phyloP scores from a whole-genome alignment of 371 early-diverging fungal species.

The Nematocida ironsii region DNA sequence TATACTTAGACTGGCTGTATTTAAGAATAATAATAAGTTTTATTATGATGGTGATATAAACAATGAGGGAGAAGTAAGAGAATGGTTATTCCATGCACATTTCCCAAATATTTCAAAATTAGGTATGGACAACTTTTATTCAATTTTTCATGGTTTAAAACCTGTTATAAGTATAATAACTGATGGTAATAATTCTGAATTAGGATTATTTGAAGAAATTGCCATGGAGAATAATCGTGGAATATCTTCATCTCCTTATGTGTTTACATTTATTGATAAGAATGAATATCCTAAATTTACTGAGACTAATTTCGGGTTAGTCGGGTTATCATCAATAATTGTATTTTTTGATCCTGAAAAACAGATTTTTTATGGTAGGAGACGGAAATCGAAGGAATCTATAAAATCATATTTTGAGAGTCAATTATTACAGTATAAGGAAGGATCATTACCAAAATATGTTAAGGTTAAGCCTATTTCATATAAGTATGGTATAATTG shows the following conservation, averaged over 20 bases:
- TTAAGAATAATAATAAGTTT: constrained; percentile 69
- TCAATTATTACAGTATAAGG: constrained; percentile 32
- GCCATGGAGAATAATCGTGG: constrained; percentile 66
- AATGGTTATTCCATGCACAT: constrained; percentile 71
- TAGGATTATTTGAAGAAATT: constrained; percentile 65
- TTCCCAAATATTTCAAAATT: constrained; percentile 70
- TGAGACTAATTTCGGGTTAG: constrained; percentile 61
- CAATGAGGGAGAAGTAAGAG: constrained; percentile 64
- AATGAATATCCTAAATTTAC: constrained; percentile 68
- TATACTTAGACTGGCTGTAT: constrained; percentile 67
- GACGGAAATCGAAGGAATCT: constrained; percentile 42
- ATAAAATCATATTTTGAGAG: constrained; percentile 40
- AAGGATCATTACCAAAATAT: constrained; percentile 27
- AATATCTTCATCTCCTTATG: constrained; percentile 64
- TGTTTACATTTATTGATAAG: constrained; percentile 68
- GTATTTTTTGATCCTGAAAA: constrained; percentile 69
- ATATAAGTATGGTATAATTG: constrained; percentile 25
- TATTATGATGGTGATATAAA: constrained; percentile 60
- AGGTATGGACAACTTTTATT: constrained; percentile 69
- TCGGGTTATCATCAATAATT: constrained; percentile 59
- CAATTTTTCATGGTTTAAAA: constrained; percentile 71
- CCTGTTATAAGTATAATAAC: constrained; percentile 69
- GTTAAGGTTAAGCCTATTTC: constrained; percentile 33
- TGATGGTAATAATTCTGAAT: constrained; percentile 43
- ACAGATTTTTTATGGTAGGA: constrained; percentile 64